Percentiles rank a stretch among this genome's conserved stretches.
Conservation (phyloP, 495 filamentous ascomycete genomes). For the Astrothelium macrocarpum region DNA sequence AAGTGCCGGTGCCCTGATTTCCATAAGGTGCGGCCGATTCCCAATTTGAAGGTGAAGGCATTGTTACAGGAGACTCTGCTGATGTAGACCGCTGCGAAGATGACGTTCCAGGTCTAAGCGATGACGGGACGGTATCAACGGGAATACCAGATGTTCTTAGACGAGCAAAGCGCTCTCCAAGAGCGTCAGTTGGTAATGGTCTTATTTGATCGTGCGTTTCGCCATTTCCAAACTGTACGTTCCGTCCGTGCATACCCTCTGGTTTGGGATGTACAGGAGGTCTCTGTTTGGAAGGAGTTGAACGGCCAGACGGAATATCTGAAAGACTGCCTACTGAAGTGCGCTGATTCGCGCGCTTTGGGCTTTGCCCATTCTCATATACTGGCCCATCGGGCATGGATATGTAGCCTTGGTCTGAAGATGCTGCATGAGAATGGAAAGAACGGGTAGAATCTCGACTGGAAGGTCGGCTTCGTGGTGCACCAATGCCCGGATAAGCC, state of each 20-base stretch:
- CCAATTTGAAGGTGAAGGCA: conserved; percentile 32
- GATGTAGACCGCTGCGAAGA: conserved; percentile 9
- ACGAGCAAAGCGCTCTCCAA: conserved; percentile 50
- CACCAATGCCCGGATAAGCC: neutral
- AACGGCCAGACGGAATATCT: conserved; percentile 5
- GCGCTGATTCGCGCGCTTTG: neutral
- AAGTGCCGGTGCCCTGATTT: conserved; percentile 1
- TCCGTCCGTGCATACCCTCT: conserved; percentile 47
- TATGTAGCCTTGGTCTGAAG: conserved; percentile 14
- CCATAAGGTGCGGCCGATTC: conserved; percentile 28
- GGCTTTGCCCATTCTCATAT: conserved; percentile 20
- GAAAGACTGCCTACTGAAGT: conserved; percentile 12
- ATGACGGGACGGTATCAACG: conserved; percentile 13
- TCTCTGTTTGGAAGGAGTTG: conserved; percentile 27
- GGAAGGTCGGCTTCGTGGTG: neutral
- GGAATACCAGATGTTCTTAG: conserved; percentile 36
- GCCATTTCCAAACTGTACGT: conserved; percentile 25
- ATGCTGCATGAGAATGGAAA: neutral
- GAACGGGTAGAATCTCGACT: conserved; percentile 1
- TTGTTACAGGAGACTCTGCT: conserved; percentile 23
- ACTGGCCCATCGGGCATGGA: conserved; percentile 13
- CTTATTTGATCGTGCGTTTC: conserved; percentile 9
- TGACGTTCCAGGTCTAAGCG: neutral
- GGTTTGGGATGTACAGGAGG: conserved; percentile 57
- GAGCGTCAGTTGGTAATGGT: conserved; percentile 29